phyloP scores from a whole-genome alignment of 1,284 basidiomycete genomes.

The Earliella scabrosa region DNA sequence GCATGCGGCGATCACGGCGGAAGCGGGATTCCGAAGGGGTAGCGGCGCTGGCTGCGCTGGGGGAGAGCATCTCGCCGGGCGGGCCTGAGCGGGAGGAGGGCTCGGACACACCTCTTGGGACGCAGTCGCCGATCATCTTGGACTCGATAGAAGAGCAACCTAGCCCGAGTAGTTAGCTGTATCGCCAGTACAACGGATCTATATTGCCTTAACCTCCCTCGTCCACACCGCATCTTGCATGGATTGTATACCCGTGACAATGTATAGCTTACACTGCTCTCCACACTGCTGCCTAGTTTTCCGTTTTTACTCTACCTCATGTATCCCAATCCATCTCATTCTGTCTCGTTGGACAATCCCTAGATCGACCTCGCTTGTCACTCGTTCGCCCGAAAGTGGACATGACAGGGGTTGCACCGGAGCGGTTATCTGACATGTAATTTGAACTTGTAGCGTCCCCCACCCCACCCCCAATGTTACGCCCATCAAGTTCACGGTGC shows the following conservation, averaged over 20 bases:
- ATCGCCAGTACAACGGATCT: conserved; percentile 19
- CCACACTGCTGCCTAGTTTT: conserved; percentile 25
- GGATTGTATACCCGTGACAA: conserved; percentile 27
- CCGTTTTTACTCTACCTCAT: conserved; percentile 20
- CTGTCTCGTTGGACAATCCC: neutral
- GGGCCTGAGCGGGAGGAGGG: conserved; percentile 16
- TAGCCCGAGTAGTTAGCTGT: conserved; percentile 23
- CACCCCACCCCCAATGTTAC: no score
- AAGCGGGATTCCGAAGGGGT: conserved; percentile 26
- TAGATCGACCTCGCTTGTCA: no score
- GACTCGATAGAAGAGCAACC: conserved; percentile 26
- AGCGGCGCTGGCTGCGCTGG: conserved; percentile 22
- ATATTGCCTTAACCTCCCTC: conserved; percentile 8
- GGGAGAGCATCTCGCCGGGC: conserved; percentile 22
- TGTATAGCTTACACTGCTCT: conserved; percentile 28
- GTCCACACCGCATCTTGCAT: conserved; percentile 13
- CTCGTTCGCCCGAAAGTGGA: no score
- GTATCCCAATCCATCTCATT: conserved; percentile 10
- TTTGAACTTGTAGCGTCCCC: no score
- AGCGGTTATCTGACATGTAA: no score
- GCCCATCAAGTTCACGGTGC: no score
- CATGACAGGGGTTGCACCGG: no score
- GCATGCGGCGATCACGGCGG: conserved; percentile 25
- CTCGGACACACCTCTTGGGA: conserved; percentile 11
- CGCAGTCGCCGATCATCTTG: conserved; percentile 13